Evolutionary conservation across 192 early-diverging fungal species (phyloP), one percentile per base, ranked within the genome.

Genomic region (Backusella morwellensis): DNA sequence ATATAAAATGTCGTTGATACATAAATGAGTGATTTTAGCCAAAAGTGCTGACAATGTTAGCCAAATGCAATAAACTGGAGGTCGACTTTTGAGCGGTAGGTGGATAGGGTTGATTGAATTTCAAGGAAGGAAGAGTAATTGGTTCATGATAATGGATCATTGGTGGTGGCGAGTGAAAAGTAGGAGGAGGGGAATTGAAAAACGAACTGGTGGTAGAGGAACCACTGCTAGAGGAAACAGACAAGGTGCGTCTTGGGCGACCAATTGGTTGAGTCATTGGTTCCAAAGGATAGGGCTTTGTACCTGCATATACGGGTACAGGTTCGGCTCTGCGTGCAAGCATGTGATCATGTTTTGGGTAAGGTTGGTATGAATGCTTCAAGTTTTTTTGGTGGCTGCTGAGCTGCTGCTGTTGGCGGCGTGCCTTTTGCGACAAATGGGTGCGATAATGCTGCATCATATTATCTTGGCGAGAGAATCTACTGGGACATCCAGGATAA

Each of bases 361-460:
- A 63, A 63, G 56, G 56, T 12, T 63, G 56, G 26, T 63, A 29
- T 44, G 12, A 8, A 5, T 29, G 56, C 21, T 63, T 8, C 26
- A 29, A 12, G 23, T 23, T 23, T 59, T 59, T 23, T 29, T 63
- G 56, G 23, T 11, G 56, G 23, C 12, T 63, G 21, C 8, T n/a
- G n/a, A 63, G 44, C 71, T 59, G 56, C 12, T 54, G 19, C 1
- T 54, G 77, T 12, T 83, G 80, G 29, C 89, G 84, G 52, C 92
- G 88, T 35, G 88, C 88, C 74, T 90, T 91, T 35, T 88, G 80
- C 38, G 92, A 92, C 70, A 91, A 82, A 75, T 95, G 94, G 1
- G 93, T 93, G 47, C 92, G 91, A 77, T 92, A 93, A 78, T 95
- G 94, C 71, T 95, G 94, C 90, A 92, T 93, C 92, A 94, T 94